Base-by-base conservation (phyloP, 306 rosid species). In the Quercus robur region DNA sequence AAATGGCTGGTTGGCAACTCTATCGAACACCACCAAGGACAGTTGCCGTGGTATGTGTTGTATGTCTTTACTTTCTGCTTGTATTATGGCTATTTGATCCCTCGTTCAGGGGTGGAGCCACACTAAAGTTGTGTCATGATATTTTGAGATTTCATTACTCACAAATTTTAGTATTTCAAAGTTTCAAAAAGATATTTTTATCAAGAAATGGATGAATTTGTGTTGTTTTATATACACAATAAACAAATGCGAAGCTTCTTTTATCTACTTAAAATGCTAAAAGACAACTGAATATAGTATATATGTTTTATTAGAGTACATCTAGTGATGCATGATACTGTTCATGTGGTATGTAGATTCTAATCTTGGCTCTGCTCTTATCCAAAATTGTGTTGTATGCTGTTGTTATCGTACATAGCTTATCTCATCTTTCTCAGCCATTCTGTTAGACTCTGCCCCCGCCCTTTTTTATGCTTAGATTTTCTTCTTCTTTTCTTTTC, bases 11-110 rank as follows among this genome's bases (percentile, higher is more conserved):
- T 80, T 95, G 99, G 99, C 98, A 95, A 85, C 93, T 95, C 49
- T 95, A 93, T 91, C 88, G 99, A 85, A 93, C 98, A 61, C 99
- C 99, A 13, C 99, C 90, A 80, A 91, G 86, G 85, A 88, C 94
- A 31, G 90, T 83, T 74, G 99, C 99, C 30, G 84, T 93, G 99
- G 99, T 95, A 91, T 66, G 87, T 46, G 79, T 77, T 76, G 52
- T 33, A 11, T 67, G 30, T 74, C 70, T 33, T 76, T 63, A 25
- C 30, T 77, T 31, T 78, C 70, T 76, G 31, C 17, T 55, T 44
- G 33, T 69, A 56, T 75, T 51, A 54, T 70, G 75, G 20, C 44
- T 41, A 28, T 8, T 54, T 72, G 9, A 38, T 67, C 20, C 52
- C n/a, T 18, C n/a, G 5, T 28, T 63, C 70, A 63, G 41, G n/a